Conservation (phyloP, 352 stramenopile species). For the Elongisporangium anandrum region DNA sequence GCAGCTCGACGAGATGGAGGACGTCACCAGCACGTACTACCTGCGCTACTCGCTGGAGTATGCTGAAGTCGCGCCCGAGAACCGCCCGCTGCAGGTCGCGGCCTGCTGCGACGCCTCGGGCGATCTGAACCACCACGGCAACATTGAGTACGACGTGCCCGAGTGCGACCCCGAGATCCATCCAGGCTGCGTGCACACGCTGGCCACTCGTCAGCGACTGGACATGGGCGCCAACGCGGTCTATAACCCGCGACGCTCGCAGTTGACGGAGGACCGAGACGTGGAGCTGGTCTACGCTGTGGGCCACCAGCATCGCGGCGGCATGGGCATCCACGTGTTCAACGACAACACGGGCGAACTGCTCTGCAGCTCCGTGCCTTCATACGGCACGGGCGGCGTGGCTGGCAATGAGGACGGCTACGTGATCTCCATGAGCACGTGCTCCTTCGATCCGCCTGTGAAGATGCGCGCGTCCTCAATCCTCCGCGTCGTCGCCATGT, state of each 20-base stretch:
- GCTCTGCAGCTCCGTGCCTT: conserved; percentile 56
- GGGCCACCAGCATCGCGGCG: conserved; percentile 71
- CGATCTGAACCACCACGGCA: conserved; percentile 51
- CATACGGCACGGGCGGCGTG: conserved; percentile 53
- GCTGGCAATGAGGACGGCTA: conserved; percentile 73
- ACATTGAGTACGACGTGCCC: conserved; percentile 79
- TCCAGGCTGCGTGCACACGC: conserved; percentile 72
- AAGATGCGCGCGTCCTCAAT: conserved; percentile 67
- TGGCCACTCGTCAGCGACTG: conserved; percentile 61
- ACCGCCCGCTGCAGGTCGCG: conserved; percentile 59
- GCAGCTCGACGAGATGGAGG: conserved; percentile 23
- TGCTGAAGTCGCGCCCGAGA: conserved; percentile 42
- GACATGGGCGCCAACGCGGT: conserved; percentile 29
- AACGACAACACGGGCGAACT: conserved; percentile 63
- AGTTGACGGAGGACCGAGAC: conserved; percentile 33
- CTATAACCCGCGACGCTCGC: conserved; percentile 16
- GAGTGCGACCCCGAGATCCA: conserved; percentile 56
- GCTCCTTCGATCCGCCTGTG: conserved; percentile 65
- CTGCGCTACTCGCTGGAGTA: conserved; percentile 81
- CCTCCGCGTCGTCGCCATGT: conserved; percentile 68
- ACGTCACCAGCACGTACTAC: conserved; percentile 45
- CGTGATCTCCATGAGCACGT: conserved; percentile 67
- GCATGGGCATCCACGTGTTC: conserved; percentile 69
- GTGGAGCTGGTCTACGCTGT: conserved; percentile 78
- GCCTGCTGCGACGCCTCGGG: conserved; percentile 71